phyloP scores from a whole-genome alignment of 2,329 filamentous ascomycete genomes.

The Byssoonygena ceratinophila region DNA sequence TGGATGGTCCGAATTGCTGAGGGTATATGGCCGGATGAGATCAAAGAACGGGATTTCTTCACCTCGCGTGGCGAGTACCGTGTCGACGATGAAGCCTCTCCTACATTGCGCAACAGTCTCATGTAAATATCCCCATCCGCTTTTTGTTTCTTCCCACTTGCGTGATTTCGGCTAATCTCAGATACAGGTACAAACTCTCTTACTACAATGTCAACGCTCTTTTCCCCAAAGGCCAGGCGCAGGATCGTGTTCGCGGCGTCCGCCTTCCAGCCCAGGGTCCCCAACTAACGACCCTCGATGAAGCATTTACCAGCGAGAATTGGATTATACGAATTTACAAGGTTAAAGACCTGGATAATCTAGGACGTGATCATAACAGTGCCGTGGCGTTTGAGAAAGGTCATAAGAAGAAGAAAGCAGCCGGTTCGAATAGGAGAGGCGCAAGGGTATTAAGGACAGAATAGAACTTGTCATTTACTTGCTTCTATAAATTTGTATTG shows the following conservation, averaged over 20 bases:
- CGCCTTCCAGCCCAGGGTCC: conserved; percentile 75
- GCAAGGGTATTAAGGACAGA: conserved; percentile 35
- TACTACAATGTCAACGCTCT: conserved; percentile 95
- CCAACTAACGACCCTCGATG: conserved; percentile 77
- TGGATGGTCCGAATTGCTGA: conserved; percentile 99
- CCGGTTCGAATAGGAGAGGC: conserved; percentile 32
- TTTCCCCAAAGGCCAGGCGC: conserved; percentile 82
- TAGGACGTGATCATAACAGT: conserved; percentile 74
- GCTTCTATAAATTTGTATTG: background rate
- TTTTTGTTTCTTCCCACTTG: background rate
- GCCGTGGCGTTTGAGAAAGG: conserved; percentile 45
- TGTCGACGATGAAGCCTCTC: conserved; percentile 83
- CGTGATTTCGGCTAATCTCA: conserved; percentile 5
- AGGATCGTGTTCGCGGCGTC: conserved; percentile 76
- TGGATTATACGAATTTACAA: conserved; percentile 99
- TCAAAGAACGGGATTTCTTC: conserved; percentile 95
- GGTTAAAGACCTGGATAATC: conserved; percentile 96
- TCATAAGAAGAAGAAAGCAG: conserved; percentile 42
- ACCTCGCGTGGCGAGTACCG: conserved; percentile 87
- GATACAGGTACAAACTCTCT: conserved; percentile 94
- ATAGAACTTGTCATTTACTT: conserved; percentile 7
- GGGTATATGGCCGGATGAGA: conserved; percentile 98
- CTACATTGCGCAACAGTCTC: conserved; percentile 97
- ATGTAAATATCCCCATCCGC: conserved; percentile 56
- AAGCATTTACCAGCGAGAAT: conserved; percentile 98